Base-by-base conservation (phyloP, 2,329 filamentous ascomycete species). In the Zarea fungicola region DNA sequence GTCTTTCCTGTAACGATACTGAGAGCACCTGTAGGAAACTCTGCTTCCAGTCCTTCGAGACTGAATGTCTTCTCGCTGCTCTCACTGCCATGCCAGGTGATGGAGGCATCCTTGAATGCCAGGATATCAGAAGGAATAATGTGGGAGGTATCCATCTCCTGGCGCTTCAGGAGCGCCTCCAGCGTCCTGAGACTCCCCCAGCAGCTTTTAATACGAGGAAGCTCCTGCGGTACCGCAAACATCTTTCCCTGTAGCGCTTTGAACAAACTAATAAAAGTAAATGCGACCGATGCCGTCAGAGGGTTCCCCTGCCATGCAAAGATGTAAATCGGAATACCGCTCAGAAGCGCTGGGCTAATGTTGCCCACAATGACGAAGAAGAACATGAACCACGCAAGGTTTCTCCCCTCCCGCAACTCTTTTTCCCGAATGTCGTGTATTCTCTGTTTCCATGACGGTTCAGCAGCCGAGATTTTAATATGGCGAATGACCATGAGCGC, bases 1-100 rank as follows among this genome's bases (percentile, higher is more conserved):
- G 51, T 52, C 4, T 49, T 44, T 11, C 51, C 51, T 3, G 51
- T 47, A n/a, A 52, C 42, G 8, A 52, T 19, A 22, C 51, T 52
- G 1, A 52, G 37, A 5, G 26, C 16, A 23, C 31, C 29, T 31
- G 16, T 37, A 18, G 51, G 51, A 40, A 52, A 52, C 4, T 44
- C 39, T 1, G 47, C 26, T 16, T 34, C 42, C 11, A 52, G 28
- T 23, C 43, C 42, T 13, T 49, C 31, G 36, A 52, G 42, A 8
- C 37, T 28, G 43, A 52, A 52, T 22, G 1, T 31, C 23, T 28
- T 26, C n/a, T 44, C 43, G 10, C 21, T 31, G 1, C 29, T 35
- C 10, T 36, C 29, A n/a, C 9, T 21, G 5, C 32, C 32, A 26
- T 37, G 39, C 6, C 46, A 45, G 26, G 49, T 16, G 1, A 40